Evolutionary conservation across 2,329 filamentous ascomycete genomes (phyloP).

Genomic region (Lithohypha guttulata): DNA sequence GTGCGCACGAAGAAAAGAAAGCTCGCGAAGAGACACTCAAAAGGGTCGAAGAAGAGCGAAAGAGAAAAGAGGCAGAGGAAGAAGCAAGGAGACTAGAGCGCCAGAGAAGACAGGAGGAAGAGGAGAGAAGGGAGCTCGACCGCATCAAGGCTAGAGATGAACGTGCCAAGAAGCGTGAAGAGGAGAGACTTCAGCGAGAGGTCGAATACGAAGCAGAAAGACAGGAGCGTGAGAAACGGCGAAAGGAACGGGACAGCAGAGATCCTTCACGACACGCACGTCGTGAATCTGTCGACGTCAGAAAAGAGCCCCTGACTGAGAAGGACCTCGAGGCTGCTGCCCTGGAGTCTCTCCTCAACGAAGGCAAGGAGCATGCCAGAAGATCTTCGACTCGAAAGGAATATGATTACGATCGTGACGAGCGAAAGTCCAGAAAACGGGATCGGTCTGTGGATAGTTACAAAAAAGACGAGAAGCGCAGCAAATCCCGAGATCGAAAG

Average conservation of each 20-base stretch:
- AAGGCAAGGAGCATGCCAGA: slow-evolving; percentile 44
- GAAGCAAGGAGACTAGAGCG: slow-evolving; percentile 39
- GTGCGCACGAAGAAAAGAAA: slow-evolving; percentile 31
- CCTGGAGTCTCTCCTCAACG: slow-evolving; percentile 42
- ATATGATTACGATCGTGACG: slow-evolving; percentile 38
- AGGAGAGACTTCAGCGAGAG: slow-evolving; percentile 34
- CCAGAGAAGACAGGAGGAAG: slow-evolving; percentile 41
- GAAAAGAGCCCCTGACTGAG: slow-evolving; percentile 36
- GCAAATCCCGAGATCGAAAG: slow-evolving; percentile 18
- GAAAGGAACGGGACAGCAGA: slow-evolving; percentile 26
- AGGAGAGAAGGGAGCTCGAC: slow-evolving; percentile 43
- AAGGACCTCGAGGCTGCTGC: slow-evolving; percentile 47
- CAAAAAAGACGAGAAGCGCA: slow-evolving; percentile 15
- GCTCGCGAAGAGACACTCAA: slow-evolving; percentile 29
- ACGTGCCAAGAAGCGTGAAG: slow-evolving; percentile 33
- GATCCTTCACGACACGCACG: slow-evolving; percentile 15
- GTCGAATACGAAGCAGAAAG: slow-evolving; percentile 26
- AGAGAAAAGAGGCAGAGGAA: slow-evolving; percentile 34
- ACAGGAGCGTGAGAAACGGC: slow-evolving; percentile 22
- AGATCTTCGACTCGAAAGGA: slow-evolving; percentile 41
- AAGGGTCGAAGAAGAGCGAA: slow-evolving; percentile 33
- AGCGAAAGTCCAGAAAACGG: slow-evolving; percentile 22
- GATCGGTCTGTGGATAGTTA: slow-evolving; percentile 20
- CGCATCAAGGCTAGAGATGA: slow-evolving; percentile 41
- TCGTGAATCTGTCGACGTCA: slow-evolving; percentile 27